These are phyloP conservation scores for Candida stauntonica DNA, from an alignment of 805 yeast genomes.

Conservation along the genomic window DNA sequence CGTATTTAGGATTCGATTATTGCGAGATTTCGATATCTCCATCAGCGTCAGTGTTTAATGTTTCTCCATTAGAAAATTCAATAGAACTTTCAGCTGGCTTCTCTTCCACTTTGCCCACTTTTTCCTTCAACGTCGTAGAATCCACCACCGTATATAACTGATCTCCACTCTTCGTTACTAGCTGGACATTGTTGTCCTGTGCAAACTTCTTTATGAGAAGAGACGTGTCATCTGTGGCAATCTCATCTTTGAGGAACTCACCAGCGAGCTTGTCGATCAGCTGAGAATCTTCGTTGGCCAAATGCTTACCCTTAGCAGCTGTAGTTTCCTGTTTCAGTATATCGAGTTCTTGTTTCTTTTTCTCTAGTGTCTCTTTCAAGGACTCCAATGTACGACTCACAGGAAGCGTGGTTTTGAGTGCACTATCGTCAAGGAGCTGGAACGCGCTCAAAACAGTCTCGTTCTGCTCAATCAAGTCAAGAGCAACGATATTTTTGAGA, in stretches of 20 bases:
- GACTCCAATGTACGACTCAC: constrained; percentile 9
- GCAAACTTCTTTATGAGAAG: constrained; percentile 14
- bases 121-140: background rate
- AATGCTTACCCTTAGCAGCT: too few species aligned
- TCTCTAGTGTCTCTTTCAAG: constrained; percentile 8
- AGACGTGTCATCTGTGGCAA: constrained; percentile 16
- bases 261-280: constrained; percentile 15
- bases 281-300: constrained; percentile 6
- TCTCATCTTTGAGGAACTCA: constrained; percentile 18
- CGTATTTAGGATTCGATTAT: too few species aligned
- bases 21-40: too few species aligned
- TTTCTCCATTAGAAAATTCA: background rate
- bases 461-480: constrained; percentile 24
- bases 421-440: constrained; percentile 20
- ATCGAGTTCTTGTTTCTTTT: constrained; percentile 7
- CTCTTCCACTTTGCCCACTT: constrained; percentile 2
- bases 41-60: constrained; percentile 4
- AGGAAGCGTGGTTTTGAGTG: constrained; percentile 5
- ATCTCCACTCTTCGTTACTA: constrained; percentile 8
- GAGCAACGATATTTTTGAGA: constrained; percentile 25
- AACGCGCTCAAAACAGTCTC: constrained; percentile 22
- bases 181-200: constrained; percentile 15
- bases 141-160: constrained; percentile 7
- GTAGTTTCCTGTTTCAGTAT: too few species aligned
- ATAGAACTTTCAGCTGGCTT: too few species aligned